These are phyloP conservation scores for Cladophialophora exuberans DNA, from an alignment of 2,329 filamentous ascomycete genomes.

Conservation along the genomic window DNA sequence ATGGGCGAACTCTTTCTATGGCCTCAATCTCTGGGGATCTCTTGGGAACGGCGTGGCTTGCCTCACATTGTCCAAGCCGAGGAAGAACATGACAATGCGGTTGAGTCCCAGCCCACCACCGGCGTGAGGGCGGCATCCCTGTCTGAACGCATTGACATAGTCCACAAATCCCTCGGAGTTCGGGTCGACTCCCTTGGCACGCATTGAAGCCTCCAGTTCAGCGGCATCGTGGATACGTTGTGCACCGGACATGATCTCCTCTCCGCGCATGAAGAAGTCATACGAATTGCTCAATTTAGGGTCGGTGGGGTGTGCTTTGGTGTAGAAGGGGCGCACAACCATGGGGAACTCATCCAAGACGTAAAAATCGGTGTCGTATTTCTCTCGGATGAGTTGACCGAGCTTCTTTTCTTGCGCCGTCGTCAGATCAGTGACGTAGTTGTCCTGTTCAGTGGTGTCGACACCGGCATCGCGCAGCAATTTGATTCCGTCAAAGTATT, in stretches of 20 bases:
- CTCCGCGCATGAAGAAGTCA: conserved; percentile 72
- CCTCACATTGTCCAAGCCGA: conserved; percentile 66
- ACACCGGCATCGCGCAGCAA: conserved; percentile 55
- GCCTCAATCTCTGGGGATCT: conserved; percentile 61
- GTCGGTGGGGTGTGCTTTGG: conserved; percentile 74
- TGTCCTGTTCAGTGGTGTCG: conserved; percentile 53
- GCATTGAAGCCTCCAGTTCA: conserved; percentile 62
- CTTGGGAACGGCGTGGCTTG: conserved; percentile 66
- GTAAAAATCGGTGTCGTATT: conserved; percentile 95
- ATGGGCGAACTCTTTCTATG: conserved; percentile 33
- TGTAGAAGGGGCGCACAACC: conserved; percentile 86
- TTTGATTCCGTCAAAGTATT: conserved; percentile 54
- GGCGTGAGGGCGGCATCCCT: conserved; percentile 66
- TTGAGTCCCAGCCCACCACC: conserved; percentile 69
- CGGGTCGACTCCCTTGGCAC: conserved; percentile 62
- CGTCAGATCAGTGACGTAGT: conserved; percentile 51
- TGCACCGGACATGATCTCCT: conserved; percentile 69
- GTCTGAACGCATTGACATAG: conserved; percentile 66
- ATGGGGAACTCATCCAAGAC: conserved; percentile 96
- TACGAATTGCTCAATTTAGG: conserved; percentile 69
- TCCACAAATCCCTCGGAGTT: conserved; percentile 63
- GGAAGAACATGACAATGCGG: conserved; percentile 68
- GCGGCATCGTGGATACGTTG: conserved; percentile 68
- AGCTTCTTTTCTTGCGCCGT: conserved; percentile 67
- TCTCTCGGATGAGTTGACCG: conserved; percentile 80